Conservation (phyloP, 257 asterid species). For the Forsythia suspensa region DNA sequence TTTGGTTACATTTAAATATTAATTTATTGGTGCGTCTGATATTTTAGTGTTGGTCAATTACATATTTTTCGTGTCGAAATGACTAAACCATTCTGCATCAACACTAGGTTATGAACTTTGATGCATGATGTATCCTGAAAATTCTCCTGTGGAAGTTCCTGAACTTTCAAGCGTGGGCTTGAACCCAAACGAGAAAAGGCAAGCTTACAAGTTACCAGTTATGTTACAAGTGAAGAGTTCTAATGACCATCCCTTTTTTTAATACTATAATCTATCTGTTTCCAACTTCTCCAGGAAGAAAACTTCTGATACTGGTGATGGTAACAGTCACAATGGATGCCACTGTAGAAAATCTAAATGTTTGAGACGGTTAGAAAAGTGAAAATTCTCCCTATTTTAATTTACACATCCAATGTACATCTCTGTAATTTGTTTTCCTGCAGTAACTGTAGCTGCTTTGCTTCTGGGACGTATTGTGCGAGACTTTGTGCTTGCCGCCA, state of each 20-base stretch:
- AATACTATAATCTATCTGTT: background rate
- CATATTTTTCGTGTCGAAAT: too few species aligned
- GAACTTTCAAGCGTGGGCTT: constrained; percentile 38
- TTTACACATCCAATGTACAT: background rate
- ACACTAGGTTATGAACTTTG: too few species aligned
- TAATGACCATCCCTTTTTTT: background rate
- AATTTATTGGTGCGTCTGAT: too few species aligned
- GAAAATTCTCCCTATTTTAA: background rate
- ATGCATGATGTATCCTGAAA: constrained; percentile 18
- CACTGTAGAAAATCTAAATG: constrained; percentile 43
- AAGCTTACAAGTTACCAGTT: constrained; percentile 9
- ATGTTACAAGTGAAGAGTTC: background rate
- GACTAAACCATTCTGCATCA: too few species aligned
- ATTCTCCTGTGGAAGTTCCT: constrained; percentile 12
- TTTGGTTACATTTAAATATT: too few species aligned
- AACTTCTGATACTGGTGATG: constrained; percentile 17
- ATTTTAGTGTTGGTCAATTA: too few species aligned
- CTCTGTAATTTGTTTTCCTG: constrained; percentile 16
- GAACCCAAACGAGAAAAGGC: constrained; percentile 43
- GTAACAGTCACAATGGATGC: constrained; percentile 39
- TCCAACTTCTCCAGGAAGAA: constrained; percentile 27
- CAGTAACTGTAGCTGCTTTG: constrained; percentile 48
- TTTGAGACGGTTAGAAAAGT: constrained; percentile 39
- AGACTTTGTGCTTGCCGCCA: constrained; percentile 38
- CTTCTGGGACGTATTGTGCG: constrained; percentile 35